Evolutionary conservation across 2,329 filamentous ascomycete species (phyloP).

Genomic region (Paradendryphiella salina): DNA sequence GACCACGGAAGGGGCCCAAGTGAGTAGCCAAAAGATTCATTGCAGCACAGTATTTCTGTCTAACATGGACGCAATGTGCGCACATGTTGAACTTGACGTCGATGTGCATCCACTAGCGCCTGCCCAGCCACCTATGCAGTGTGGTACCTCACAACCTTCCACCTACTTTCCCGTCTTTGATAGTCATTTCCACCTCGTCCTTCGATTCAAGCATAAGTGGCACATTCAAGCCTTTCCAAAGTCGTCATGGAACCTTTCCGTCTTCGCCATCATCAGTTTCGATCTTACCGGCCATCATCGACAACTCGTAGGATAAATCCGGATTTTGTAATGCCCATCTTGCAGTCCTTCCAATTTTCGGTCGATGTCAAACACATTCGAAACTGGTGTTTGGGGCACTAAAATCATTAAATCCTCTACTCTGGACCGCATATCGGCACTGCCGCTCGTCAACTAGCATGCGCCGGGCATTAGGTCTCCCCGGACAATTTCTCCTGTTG

Average conservation of each 20-base stretch:
- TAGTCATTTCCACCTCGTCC: not conserved
- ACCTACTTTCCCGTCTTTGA: not conserved
- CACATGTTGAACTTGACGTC: slow-evolving; percentile 1
- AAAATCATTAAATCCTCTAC: not conserved
- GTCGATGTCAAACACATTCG: not conserved
- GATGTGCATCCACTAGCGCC: not conserved
- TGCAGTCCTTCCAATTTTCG: not conserved
- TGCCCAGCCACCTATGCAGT: not conserved
- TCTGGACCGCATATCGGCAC: not conserved
- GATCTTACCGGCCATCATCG: slow-evolving; percentile 1
- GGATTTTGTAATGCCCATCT: not conserved
- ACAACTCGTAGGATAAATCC: slow-evolving; percentile 1
- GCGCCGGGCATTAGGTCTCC: not conserved
- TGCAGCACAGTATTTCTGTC: not conserved
- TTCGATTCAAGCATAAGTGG: slow-evolving; percentile 3
- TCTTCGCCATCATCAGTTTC: slow-evolving; percentile 1
- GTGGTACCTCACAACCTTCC: not conserved
- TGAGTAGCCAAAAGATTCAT: not conserved
- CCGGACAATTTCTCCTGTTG: not conserved
- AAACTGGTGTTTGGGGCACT: not conserved
- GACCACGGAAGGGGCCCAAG: not conserved
- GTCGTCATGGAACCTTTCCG: not conserved
- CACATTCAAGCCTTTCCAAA: not conserved
- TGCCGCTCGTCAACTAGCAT: slow-evolving; percentile 1
- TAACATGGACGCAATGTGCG: not conserved